Evolutionary conservation across 176 grass and related monocot genomes (phyloP).

Genomic region (Raddia guianensis): DNA sequence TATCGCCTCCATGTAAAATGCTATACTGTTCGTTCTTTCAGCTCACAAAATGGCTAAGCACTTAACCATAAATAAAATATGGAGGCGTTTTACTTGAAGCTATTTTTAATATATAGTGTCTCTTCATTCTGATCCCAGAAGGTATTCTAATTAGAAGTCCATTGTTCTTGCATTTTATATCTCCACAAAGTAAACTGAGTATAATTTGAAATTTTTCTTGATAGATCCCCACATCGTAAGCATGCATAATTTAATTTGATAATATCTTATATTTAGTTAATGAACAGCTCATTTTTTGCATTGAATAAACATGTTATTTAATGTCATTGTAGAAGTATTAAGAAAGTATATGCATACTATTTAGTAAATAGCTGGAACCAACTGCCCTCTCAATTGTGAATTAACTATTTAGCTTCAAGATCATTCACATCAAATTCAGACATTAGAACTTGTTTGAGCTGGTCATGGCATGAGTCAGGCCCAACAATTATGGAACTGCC

Average conservation of each 20-base stretch:
- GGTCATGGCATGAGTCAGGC: not conserved
- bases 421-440: not conserved
- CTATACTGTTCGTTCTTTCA: not conserved
- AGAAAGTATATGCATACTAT: not conserved
- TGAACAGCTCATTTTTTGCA: not conserved
- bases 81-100: not conserved
- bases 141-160: slow-evolving; percentile 7
- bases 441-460: not conserved
- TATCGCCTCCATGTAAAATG: slow-evolving; percentile 17
- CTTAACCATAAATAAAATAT: not conserved
- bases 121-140: slow-evolving; percentile 27
- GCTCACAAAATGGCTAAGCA: slow-evolving; percentile 15
- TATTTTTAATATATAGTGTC: not conserved
- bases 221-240: not conserved
- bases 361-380: not conserved
- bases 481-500: not conserved
- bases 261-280: not conserved
- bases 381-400: not conserved
- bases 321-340: not conserved
- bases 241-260: slow-evolving; percentile 7
- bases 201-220: not conserved
- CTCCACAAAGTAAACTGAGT: slow-evolving; percentile 17
- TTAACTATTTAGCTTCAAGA: not conserved
- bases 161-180: slow-evolving; percentile 14
- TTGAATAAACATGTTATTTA: not conserved